These are phyloP conservation scores for Copromyces sp. DNA, from an alignment of 495 filamentous ascomycete genomes.

Conservation along the genomic window DNA sequence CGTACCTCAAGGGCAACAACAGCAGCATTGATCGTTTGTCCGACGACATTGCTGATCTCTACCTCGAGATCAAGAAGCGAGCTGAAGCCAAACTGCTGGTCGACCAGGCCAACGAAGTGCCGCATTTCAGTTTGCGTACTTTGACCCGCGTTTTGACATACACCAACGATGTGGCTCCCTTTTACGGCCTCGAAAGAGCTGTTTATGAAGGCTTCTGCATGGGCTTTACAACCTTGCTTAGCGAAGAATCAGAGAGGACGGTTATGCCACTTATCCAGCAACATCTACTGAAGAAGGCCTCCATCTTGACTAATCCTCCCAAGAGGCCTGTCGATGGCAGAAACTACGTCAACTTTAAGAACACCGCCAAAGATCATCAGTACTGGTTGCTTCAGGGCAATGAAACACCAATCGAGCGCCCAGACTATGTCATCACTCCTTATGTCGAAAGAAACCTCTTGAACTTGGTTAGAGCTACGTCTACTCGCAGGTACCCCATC, in stretches of 20 bases:
- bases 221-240: constrained; percentile 84
- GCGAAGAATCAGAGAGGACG: constrained; percentile 64
- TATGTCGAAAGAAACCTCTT: constrained; percentile 90
- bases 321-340: constrained; percentile 63
- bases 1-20: constrained; percentile 65
- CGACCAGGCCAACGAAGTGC: constrained; percentile 85
- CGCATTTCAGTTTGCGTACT: constrained; percentile 92
- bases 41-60: constrained; percentile 71
- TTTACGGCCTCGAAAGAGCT: constrained; percentile 80
- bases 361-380: constrained; percentile 51
- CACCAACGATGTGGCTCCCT: constrained; percentile 68
- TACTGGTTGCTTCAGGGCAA: constrained; percentile 83
- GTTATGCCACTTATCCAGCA: constrained; percentile 72
- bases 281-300: constrained; percentile 55
- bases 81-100: constrained; percentile 75
- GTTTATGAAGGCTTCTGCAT: constrained; percentile 97
- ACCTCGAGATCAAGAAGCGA: constrained; percentile 74
- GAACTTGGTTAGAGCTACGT: constrained; percentile 85
- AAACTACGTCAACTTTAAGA: constrained; percentile 69
- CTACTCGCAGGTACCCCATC: constrained; percentile 83
- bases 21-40: constrained; percentile 54
- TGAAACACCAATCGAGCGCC: constrained; percentile 54
- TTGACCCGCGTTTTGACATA: constrained; percentile 86
- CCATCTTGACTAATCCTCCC: constrained; percentile 64
- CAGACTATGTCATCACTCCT: constrained; percentile 92